Base-by-base conservation (phyloP, 805 yeast species). In the Lachancea mirantina region DNA sequence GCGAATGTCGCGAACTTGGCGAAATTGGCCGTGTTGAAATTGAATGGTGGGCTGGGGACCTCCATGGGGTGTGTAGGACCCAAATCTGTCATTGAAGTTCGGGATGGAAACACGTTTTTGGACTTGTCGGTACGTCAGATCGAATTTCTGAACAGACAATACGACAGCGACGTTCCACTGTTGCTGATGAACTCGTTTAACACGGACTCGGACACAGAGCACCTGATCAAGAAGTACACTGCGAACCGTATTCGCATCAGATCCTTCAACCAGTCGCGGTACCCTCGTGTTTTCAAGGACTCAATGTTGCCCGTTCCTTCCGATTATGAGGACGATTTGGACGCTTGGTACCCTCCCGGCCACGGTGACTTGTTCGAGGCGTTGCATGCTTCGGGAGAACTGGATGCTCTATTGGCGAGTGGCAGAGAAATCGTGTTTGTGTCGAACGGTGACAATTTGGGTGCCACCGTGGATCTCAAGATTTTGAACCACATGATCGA, bases 1-100 rank as follows among this genome's bases (percentile, higher is more conserved):
- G 67, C 64, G 29, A 59, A 59, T 26, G 51, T 60, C 19, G 52
- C 60, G 14, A 65, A 59, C 38, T 70, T 92, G 52, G 63, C 76
- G 47, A 88, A 88, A 62, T 73, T 92, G 58, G 97, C 96, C 6
- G 98, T 92, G 25, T 72, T 92, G 62, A 92, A 92, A 67, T 74
- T 92, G 59, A 92, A 92, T 59, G 98, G 98, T 70, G 98, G 98
- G 26, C 72, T 92, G 49, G 98, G 98, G 57, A 92, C 98, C 14
- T 89, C 97, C 7, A 92, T 92, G 98, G 98, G 98, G 38, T 92
- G 98, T 68, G 96, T 92, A 42, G 98, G 98, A 38, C 98, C 98
- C 44, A 88, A 88, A 64, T 84, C 95, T 17, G 94, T 92, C 46
- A 92, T 92, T 57, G 98, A 92, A 68, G 98, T 92, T 30, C 83